Conservation (phyloP, 805 yeast genomes). For the Saturnispora halmiae region DNA sequence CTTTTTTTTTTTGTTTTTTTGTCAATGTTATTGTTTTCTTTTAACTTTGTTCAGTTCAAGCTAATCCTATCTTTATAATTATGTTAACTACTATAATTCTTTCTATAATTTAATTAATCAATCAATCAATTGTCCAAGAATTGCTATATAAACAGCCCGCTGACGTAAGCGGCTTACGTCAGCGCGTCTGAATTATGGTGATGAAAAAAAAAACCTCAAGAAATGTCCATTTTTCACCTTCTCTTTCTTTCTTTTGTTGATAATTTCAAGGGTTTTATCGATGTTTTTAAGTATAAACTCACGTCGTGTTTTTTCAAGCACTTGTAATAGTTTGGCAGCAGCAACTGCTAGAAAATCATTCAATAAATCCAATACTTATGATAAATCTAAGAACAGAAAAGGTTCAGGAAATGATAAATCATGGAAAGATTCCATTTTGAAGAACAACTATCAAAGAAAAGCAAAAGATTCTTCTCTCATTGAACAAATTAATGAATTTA, state of each 20-base stretch:
- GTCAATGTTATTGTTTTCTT: constrained; percentile 1
- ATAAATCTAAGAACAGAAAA: constrained; percentile 23
- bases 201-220: too few relatives aligned
- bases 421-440: constrained; percentile 20
- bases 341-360: constrained; percentile 25
- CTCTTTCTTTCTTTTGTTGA: background rate
- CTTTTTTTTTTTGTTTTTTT: background rate
- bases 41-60: too few relatives aligned
- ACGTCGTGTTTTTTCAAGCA: constrained; percentile 11
- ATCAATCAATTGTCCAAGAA: too few relatives aligned
- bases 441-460: constrained; percentile 19
- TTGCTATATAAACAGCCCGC: too few relatives aligned
- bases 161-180: too few relatives aligned
- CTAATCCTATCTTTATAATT: too few relatives aligned
- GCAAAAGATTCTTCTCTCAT: constrained; percentile 19
- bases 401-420: constrained; percentile 28
- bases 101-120: too few relatives aligned
- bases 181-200: too few relatives aligned
- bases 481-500: constrained; percentile 16
- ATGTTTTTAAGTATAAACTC: too few relatives aligned
- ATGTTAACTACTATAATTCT: too few relatives aligned
- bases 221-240: constrained; percentile 2
- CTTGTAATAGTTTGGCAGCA: constrained; percentile 15
- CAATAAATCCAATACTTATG: constrained; percentile 21
- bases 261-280: constrained; percentile 4